These are phyloP conservation scores for Tympanopsis confertula DNA, from an alignment of 2,329 filamentous ascomycete genomes.

Conservation along the genomic window DNA sequence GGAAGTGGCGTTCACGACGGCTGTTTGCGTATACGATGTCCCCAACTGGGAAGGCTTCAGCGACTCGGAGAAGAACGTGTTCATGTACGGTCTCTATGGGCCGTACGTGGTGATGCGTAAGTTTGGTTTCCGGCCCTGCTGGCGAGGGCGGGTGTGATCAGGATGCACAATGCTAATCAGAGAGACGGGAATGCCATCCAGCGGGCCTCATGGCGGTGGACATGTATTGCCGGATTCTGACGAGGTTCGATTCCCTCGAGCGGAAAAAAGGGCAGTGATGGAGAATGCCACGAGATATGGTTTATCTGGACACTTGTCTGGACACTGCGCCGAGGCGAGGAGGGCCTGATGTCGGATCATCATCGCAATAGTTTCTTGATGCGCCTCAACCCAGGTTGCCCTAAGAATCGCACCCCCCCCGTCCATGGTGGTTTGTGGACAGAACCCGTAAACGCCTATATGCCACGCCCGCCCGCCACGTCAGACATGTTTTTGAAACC, in stretches of 20 bases:
- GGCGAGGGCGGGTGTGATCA: neutral
- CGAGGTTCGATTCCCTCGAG: conserved; percentile 21
- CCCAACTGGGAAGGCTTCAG: conserved; percentile 1
- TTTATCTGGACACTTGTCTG: conserved; percentile 1
- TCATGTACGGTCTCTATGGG: conserved; percentile 36
- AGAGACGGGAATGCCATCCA: too few species aligned
- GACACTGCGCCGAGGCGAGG: neutral
- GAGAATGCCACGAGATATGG: neutral
- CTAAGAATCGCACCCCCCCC: too few species aligned
- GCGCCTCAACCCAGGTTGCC: too few species aligned
- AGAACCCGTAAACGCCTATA: too few species aligned
- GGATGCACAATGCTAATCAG: neutral
- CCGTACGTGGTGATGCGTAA: conserved; percentile 41
- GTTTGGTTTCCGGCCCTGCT: conserved; percentile 13
- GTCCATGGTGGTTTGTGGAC: too few species aligned
- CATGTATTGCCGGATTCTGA: conserved; percentile 39
- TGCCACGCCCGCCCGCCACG: too few species aligned
- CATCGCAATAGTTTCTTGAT: too few species aligned
- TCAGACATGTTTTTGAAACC: too few species aligned
- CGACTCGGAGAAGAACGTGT: conserved; percentile 24
- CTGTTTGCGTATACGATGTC: neutral
- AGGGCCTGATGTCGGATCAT: conserved; percentile 2
- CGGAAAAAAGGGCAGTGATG: conserved; percentile 29
- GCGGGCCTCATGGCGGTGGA: conserved; percentile 37
- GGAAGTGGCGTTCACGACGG: neutral